Base-by-base conservation (phyloP, 345 rosid genomes). In the Gynandropsis gynandra region DNA sequence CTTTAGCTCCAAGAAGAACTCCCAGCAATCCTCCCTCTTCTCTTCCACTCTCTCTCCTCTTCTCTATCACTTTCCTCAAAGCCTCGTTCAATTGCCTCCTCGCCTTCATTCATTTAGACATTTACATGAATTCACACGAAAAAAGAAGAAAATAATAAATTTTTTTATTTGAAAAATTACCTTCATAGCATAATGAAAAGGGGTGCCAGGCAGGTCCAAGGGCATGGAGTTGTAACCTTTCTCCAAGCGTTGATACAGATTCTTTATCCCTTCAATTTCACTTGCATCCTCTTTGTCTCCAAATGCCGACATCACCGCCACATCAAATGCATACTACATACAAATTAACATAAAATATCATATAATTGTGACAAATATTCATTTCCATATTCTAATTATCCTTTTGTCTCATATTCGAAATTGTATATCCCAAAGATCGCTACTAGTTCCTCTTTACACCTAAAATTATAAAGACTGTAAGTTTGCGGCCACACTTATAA, bases 161-260 rank as follows among this genome's bases (percentile, higher is more conserved):
- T n/a, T n/a, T n/a, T n/a, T n/a, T n/a, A n/a, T 24, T 3, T 5
- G 14, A 18, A 45, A 45, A 18, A 21, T 13, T 65, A 83, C 97
- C 85, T 87, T 87, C 73, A 87, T 80, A 50, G 98, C 85, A 64
- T 65, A 80, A 53, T 66, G 76, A 63, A 79, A 90, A 24, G 79
- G 85, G 40, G 98, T 90, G 58, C 95, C 92, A 0, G 89, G 95
- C 20, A 90, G 61, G 68, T 82, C 77, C 42, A 87, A 60, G 32
- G 98, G 96, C 98, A 90, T 90, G 20, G 98, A 90, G 62, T 90
- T 90, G 62, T 87, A 87, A 39, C 98, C 98, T 55, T 60, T 82
- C 62, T 87, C 95, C 18, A 90, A 70, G 42, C 76, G 60, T 14
- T 66, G 83, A 69, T 90, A 90, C 17, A 87, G 76, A 34, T 73